Conservation (phyloP, 768 basidiomycete species). For the Trametes sanguinea region DNA sequence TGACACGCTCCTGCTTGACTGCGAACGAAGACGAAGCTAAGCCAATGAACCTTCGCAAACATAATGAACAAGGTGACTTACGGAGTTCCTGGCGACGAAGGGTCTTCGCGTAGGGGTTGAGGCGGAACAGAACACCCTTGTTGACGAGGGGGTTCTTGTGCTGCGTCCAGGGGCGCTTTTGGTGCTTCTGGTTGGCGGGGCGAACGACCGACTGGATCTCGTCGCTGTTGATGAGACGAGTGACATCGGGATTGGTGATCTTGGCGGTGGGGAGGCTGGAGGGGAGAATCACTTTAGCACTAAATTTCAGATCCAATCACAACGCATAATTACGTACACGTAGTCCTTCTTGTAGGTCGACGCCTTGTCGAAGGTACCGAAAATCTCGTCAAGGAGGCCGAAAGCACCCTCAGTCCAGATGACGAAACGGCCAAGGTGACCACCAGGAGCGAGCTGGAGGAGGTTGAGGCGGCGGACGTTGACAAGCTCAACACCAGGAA, state of each 20-base stretch:
- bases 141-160: slow-evolving; percentile 98
- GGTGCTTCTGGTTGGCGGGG: slow-evolving; percentile 78
- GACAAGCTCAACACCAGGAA: slow-evolving; percentile 97
- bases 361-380: slow-evolving; percentile 92
- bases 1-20: slow-evolving; percentile 82
- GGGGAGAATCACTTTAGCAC: background rate
- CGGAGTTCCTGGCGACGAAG: slow-evolving; percentile 86
- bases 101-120: slow-evolving; percentile 98
- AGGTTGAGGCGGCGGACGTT: slow-evolving; percentile 94
- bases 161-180: slow-evolving; percentile 97
- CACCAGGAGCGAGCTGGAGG: slow-evolving; percentile 98
- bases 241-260: slow-evolving; percentile 96
- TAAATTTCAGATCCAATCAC: background rate
- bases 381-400: slow-evolving; percentile 89
- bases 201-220: slow-evolving; percentile 98
- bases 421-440: slow-evolving; percentile 97
- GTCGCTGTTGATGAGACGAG: slow-evolving; percentile 95
- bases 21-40: background rate
- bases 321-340: slow-evolving; percentile 48
- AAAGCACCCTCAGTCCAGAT: slow-evolving; percentile 99
- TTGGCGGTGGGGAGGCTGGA: slow-evolving; percentile 89
- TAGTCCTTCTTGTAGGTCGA: slow-evolving; percentile 88
- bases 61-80: slow-evolving; percentile 44
- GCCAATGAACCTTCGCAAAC: background rate
- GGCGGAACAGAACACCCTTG: slow-evolving; percentile 92